Conservation (phyloP, 1,284 basidiomycete species). For the Naganishia sp. region DNA sequence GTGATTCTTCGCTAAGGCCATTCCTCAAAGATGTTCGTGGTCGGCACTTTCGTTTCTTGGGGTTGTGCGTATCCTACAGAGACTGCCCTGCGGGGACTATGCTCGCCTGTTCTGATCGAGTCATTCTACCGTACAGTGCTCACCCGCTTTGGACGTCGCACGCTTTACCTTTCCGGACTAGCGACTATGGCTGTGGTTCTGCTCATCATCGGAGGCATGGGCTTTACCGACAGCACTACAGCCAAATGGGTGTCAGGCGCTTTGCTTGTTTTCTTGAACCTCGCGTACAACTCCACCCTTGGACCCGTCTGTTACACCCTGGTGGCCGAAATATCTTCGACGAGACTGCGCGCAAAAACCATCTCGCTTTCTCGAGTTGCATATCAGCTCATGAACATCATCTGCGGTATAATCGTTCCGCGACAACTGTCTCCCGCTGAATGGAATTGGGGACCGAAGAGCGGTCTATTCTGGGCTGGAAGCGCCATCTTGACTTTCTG, state of each 20-base stretch:
- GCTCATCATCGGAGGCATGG: slow-evolving; percentile 54
- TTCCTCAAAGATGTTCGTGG: slow-evolving; percentile 34
- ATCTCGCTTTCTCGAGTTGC: slow-evolving; percentile 55
- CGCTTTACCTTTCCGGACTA: slow-evolving; percentile 56
- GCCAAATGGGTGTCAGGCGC: slow-evolving; percentile 44
- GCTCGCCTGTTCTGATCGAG: neutral
- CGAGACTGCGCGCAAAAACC: slow-evolving; percentile 54
- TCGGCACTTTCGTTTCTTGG: slow-evolving; percentile 51
- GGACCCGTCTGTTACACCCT: slow-evolving; percentile 38
- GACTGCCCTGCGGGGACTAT: neutral
- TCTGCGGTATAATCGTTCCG: slow-evolving; percentile 54
- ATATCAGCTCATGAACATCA: slow-evolving; percentile 54
- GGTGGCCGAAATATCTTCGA: slow-evolving; percentile 49
- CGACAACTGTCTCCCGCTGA: slow-evolving; percentile 53
- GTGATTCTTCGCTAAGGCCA: neutral
- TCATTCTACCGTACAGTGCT: slow-evolving; percentile 37
- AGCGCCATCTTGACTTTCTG: slow-evolving; percentile 25
- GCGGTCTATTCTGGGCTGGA: slow-evolving; percentile 52
- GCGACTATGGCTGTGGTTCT: slow-evolving; percentile 51
- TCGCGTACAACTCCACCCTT: slow-evolving; percentile 39
- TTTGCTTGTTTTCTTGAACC: slow-evolving; percentile 40
- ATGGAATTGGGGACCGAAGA: slow-evolving; percentile 55
- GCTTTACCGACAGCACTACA: slow-evolving; percentile 41
- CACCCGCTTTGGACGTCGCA: slow-evolving; percentile 52
- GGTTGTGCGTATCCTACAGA: slow-evolving; percentile 11